A percentile compares a stretch with the other conserved stretches of the same genome.
Evolutionary conservation across 1,139 yeast genomes (phyloP).

Genomic region (Yamadazyma spencermartinsiae): DNA sequence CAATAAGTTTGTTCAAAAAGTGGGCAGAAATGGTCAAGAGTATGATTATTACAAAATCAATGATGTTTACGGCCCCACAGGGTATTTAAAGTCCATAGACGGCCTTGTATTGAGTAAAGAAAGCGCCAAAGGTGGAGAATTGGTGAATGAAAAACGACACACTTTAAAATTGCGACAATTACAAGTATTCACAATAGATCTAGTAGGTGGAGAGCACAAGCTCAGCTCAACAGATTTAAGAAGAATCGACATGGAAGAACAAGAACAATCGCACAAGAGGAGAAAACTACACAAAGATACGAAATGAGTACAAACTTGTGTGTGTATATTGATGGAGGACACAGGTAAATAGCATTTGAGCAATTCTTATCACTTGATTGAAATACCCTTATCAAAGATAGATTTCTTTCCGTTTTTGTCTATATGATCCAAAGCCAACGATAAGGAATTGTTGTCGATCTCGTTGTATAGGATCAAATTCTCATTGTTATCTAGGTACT

Average conservation of each 20-base stretch:
- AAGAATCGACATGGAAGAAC: slow-evolving; percentile 17
- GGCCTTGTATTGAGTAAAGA: slow-evolving; percentile 82
- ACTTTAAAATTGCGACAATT: slow-evolving; percentile 57
- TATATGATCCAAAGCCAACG: slow-evolving; percentile 82
- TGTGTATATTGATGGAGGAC: no score
- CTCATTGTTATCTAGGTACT: slow-evolving; percentile 55
- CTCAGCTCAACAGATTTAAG: slow-evolving; percentile 74
- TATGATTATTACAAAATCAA: slow-evolving; percentile 57
- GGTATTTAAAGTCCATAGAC: slow-evolving; percentile 69
- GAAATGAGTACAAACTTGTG: not conserved
- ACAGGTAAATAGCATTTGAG: not conserved
- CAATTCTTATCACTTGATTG: slow-evolving; percentile 35
- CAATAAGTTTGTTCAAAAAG: slow-evolving; percentile 41
- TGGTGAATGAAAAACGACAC: slow-evolving; percentile 63
- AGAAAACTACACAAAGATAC: not conserved
- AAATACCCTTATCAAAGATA: slow-evolving; percentile 61
- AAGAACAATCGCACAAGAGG: slow-evolving; percentile 2
- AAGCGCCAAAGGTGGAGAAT: slow-evolving; percentile 71
- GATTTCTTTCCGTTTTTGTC: slow-evolving; percentile 59
- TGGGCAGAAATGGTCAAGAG: slow-evolving; percentile 39
- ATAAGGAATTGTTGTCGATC: slow-evolving; percentile 37
- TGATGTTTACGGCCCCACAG: slow-evolving; percentile 96
- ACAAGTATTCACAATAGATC: slow-evolving; percentile 60
- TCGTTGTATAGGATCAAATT: slow-evolving; percentile 56
- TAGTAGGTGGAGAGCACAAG: slow-evolving; percentile 75